A percentile compares a stretch with the other conserved stretches of the same genome.
phyloP scores from a whole-genome alignment of 1,139 yeast species.

The Scheffersomyces stambukii region DNA sequence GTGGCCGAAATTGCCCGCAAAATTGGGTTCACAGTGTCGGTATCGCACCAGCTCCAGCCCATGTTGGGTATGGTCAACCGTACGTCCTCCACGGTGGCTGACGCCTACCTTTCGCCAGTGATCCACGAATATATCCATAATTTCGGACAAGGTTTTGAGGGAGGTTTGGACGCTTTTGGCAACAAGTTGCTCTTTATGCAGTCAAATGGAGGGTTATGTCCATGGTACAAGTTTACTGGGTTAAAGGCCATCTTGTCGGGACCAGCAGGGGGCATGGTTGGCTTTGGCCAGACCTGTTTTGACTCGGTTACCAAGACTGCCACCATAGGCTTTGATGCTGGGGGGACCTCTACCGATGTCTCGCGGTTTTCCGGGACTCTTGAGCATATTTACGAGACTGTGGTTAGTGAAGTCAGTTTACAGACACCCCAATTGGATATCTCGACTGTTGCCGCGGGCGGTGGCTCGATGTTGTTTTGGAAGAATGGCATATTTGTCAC shows the following conservation, averaged over 20 bases:
- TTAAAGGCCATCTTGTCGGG: constrained; percentile 46
- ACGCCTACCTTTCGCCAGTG: constrained; percentile 40
- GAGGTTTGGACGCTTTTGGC: constrained; percentile 41
- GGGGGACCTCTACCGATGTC: constrained; percentile 48
- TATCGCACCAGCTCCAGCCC: constrained; percentile 40
- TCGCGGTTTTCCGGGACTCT: constrained; percentile 36
- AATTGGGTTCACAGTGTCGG: constrained; percentile 37
- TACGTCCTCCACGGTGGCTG: constrained; percentile 43
- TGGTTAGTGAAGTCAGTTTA: constrained; percentile 38
- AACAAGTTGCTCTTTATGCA: constrained; percentile 44
- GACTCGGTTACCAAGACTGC: constrained; percentile 27
- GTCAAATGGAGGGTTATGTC: constrained; percentile 47
- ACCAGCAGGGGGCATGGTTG: constrained; percentile 53
- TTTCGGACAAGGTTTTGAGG: constrained; percentile 42
- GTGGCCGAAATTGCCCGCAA: constrained; percentile 33
- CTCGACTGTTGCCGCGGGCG: constrained; percentile 48
- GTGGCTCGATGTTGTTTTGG: constrained; percentile 45
- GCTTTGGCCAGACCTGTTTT: constrained; percentile 42
- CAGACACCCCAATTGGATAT: constrained; percentile 46
- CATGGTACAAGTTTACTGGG: constrained; percentile 47
- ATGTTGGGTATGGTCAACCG: constrained; percentile 44
- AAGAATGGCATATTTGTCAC: constrained; percentile 44
- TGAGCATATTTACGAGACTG: constrained; percentile 43
- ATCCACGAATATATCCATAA: constrained; percentile 30
- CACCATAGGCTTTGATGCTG: constrained; percentile 46